These are phyloP conservation scores for Raphanus sativus DNA, from an alignment of 345 rosid genomes.

Conservation along the genomic window DNA sequence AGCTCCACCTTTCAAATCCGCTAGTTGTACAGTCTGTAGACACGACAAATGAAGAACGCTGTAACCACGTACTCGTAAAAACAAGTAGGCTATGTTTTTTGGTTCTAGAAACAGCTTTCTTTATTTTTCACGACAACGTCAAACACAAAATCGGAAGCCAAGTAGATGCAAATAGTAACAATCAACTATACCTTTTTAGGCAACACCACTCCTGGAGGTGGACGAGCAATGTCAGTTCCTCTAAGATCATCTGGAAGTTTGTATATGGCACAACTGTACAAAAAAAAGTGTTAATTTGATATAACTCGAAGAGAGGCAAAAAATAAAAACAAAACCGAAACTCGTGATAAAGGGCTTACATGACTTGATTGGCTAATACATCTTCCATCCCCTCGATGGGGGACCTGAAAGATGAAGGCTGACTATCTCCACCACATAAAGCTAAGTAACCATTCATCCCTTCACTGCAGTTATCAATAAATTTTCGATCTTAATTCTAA, in stretches of 20 bases:
- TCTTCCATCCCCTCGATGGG: constrained; percentile 83
- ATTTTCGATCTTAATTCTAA: not conserved
- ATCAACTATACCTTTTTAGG: constrained; percentile 66
- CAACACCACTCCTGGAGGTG: constrained; percentile 58
- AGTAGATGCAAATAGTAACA: not conserved
- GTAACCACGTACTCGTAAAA: not conserved
- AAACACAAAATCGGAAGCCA: not conserved
- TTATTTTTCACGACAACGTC: constrained; percentile 1
- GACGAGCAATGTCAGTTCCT: constrained; percentile 59
- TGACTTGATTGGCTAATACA: constrained; percentile 76
- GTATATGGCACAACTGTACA: constrained; percentile 74
- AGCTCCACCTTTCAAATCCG: constrained; percentile 63
- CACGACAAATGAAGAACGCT: not conserved
- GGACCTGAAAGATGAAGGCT: constrained; percentile 75
- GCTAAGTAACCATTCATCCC: constrained; percentile 94
- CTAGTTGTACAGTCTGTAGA: constrained; percentile 53
- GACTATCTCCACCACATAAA: constrained; percentile 74
- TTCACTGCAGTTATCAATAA: constrained; percentile 63
- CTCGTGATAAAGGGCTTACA: constrained; percentile 54
- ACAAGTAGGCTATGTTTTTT: not conserved
- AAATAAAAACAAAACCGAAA: not conserved
- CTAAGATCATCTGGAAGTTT: constrained; percentile 73
- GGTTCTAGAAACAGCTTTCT: constrained; percentile 12
- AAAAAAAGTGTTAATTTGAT: constrained; percentile 2
- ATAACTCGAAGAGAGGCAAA: not conserved